Conservation (phyloP, 495 filamentous ascomycete species). For the Daldinia bambusicola region DNA sequence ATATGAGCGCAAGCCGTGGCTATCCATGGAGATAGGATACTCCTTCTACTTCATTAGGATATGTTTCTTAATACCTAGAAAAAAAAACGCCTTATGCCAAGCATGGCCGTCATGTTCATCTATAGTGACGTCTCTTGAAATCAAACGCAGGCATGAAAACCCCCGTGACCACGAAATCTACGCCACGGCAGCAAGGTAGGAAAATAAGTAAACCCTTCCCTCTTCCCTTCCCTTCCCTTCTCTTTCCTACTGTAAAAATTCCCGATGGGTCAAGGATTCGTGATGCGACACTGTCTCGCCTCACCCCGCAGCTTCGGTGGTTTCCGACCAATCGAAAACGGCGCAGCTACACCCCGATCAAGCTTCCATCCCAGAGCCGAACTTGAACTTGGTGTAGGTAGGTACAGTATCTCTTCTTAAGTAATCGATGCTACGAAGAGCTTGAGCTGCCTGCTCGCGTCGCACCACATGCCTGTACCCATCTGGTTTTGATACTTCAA, state of each 20-base stretch:
- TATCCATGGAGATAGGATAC: no score
- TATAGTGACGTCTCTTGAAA: neutral
- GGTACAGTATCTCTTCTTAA: neutral
- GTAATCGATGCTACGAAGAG: neutral
- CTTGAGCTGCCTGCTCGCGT: slow-evolving; percentile 14
- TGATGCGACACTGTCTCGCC: slow-evolving; percentile 18
- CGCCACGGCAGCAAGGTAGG: neutral
- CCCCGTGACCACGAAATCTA: neutral
- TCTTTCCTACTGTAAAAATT: neutral
- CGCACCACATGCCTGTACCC: neutral
- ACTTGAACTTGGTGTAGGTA: no score
- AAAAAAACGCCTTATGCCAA: no score
- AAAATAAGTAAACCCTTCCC: slow-evolving; percentile 7
- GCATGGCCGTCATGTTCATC: no score
- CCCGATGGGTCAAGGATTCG: neutral
- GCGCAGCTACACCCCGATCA: slow-evolving; percentile 4
- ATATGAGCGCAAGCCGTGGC: no score
- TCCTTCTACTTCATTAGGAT: no score
- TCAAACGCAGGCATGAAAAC: neutral
- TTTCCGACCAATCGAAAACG: slow-evolving; percentile 10
- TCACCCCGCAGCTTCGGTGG: slow-evolving; percentile 12
- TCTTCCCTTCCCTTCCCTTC: no score
- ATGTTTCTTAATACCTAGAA: no score
- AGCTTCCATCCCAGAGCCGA: slow-evolving; percentile 10
- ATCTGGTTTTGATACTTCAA: slow-evolving; percentile 7